These are phyloP conservation scores for Calycina herbarum DNA, from an alignment of 2,329 filamentous ascomycete genomes.

Conservation along the genomic window DNA sequence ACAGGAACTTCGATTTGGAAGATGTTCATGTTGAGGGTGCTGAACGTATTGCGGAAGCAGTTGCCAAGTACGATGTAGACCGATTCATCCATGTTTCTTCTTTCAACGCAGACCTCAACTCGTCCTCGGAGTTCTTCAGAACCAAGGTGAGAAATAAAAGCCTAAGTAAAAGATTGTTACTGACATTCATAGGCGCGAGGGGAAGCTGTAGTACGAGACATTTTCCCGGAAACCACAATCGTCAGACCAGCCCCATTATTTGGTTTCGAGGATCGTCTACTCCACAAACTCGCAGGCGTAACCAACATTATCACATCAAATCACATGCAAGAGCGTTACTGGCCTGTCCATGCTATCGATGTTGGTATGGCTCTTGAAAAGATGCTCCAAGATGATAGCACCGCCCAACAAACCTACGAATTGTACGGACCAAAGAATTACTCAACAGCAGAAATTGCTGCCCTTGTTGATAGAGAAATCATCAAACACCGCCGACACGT, in stretches of 20 bases:
- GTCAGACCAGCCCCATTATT: slow-evolving; percentile 93
- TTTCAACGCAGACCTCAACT: slow-evolving; percentile 81
- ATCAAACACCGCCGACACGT: slow-evolving; percentile 86
- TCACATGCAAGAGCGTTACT: slow-evolving; percentile 87
- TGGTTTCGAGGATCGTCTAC: slow-evolving; percentile 89
- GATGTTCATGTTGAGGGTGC: slow-evolving; percentile 93
- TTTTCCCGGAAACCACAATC: slow-evolving; percentile 96
- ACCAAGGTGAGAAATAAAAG: slow-evolving; percentile 65
- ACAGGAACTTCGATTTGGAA: slow-evolving; percentile 85
- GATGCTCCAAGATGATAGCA: slow-evolving; percentile 89
- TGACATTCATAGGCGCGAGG: slow-evolving; percentile 59
- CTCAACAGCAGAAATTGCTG: slow-evolving; percentile 81
- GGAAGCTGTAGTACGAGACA: slow-evolving; percentile 79
- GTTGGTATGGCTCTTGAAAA: slow-evolving; percentile 84
- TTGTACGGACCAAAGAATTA: slow-evolving; percentile 94
- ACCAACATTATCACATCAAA: slow-evolving; percentile 87
- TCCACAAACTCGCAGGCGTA: slow-evolving; percentile 78
- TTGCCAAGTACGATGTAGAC: slow-evolving; percentile 97
- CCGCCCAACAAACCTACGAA: slow-evolving; percentile 88
- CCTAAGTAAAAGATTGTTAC: slow-evolving; percentile 12
- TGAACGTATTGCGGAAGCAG: slow-evolving; percentile 88
- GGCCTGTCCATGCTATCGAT: slow-evolving; percentile 90
- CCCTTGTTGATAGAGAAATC: slow-evolving; percentile 89
- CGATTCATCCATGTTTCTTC: slow-evolving; percentile 96
- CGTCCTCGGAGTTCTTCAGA: slow-evolving; percentile 82